These are phyloP conservation scores for Verticillium klebahnii DNA, from an alignment of 2,329 filamentous ascomycete species.

Conservation along the genomic window DNA sequence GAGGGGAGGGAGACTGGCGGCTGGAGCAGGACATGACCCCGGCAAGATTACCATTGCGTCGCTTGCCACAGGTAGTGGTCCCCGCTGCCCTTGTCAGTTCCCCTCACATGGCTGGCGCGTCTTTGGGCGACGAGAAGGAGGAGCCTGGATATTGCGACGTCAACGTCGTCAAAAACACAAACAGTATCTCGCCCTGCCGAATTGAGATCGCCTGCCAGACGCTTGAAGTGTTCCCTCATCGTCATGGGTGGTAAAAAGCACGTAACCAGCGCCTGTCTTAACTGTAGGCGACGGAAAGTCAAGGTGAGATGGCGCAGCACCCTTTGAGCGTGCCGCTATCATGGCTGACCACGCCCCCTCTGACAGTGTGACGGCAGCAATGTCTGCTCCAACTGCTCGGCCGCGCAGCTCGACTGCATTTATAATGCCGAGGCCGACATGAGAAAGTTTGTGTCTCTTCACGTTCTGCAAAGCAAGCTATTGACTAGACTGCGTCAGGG, in stretches of 20 bases:
- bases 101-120: no score
- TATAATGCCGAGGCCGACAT: constrained; percentile 1
- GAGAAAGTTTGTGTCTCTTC: background rate
- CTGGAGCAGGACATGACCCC: no score
- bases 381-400: background rate
- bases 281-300: background rate
- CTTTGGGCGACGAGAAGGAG: no score
- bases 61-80: no score
- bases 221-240: background rate
- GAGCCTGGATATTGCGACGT: no score
- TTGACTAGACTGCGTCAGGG: background rate
- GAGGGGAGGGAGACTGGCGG: no score
- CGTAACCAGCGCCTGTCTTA: constrained; percentile 1
- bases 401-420: background rate
- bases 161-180: no score
- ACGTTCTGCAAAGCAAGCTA: background rate
- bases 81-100: no score
- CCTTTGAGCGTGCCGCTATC: background rate
- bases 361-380: background rate
- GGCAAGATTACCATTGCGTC: no score
- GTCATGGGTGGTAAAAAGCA: constrained; percentile 1
- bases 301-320: background rate
- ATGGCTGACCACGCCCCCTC: background rate
- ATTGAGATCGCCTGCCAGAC: background rate
- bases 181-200: no score